Percentiles rank a stretch among this genome's conserved stretches.
Conservation (phyloP, 208 protist genomes). For the Trypanosoma platydactyli region DNA sequence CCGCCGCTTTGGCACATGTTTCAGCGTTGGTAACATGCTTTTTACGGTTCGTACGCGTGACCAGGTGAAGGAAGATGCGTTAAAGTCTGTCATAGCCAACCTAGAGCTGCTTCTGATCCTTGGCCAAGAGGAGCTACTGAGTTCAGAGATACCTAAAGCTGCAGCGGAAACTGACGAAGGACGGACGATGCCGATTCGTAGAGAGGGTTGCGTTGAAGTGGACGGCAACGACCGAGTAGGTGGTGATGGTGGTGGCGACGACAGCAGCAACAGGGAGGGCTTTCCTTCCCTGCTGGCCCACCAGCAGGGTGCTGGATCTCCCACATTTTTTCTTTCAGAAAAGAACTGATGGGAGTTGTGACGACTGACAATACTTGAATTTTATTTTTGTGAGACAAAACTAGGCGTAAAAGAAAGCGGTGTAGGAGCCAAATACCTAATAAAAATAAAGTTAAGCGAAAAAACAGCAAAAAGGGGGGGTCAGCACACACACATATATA, state of each 20-base stretch:
- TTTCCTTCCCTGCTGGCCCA: too few species aligned
- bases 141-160: background rate
- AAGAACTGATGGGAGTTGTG: constrained; percentile 14
- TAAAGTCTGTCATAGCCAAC: constrained; percentile 40
- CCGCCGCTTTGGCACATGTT: constrained; percentile 39
- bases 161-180: background rate
- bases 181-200: background rate
- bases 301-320: too few species aligned
- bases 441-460: background rate
- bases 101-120: constrained; percentile 52
- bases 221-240: background rate
- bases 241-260: background rate
- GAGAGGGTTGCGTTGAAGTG: background rate
- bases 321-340: too few species aligned
- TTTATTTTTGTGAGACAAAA: background rate
- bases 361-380: background rate
- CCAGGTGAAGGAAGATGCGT: constrained; percentile 44
- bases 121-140: constrained; percentile 30
- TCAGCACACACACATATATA: too few species aligned
- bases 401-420: too few species aligned
- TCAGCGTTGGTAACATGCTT: constrained; percentile 42
- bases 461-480: constrained; percentile 13
- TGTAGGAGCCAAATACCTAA: too few species aligned
- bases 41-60: constrained; percentile 46
- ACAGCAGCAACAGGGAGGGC: background rate